Conservation (phyloP, 371 early-diverging fungal species). For the Batrachochytrium dendrobatidis region DNA sequence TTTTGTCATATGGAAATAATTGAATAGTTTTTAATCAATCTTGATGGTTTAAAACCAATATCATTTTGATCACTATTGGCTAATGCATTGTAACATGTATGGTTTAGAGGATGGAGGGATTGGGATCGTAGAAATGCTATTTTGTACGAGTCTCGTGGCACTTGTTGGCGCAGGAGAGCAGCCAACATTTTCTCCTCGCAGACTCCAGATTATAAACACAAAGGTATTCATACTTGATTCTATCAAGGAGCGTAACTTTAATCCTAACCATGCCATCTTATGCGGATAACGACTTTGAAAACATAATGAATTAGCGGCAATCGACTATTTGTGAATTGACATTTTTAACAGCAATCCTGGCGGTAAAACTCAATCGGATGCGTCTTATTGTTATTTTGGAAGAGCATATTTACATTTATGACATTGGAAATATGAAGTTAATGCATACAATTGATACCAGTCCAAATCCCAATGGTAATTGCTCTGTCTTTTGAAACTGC, state of each 20-base stretch:
- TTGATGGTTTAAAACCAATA: too few relatives aligned
- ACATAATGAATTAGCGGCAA: slow-evolving; percentile 57
- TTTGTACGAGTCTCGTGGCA: slow-evolving; percentile 91
- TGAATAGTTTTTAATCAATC: too few relatives aligned
- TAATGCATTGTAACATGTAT: too few relatives aligned
- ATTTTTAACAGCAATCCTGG: slow-evolving; percentile 82
- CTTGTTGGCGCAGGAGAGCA: slow-evolving; percentile 90
- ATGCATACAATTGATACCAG: slow-evolving; percentile 90
- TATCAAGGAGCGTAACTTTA: background rate
- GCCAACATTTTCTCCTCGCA: slow-evolving; percentile 79
- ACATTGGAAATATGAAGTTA: slow-evolving; percentile 93
- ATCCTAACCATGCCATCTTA: background rate
- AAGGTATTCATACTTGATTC: slow-evolving; percentile 55
- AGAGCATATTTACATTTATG: slow-evolving; percentile 55
- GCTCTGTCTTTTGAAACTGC: background rate
- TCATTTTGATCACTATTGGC: too few relatives aligned
- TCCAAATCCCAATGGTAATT: slow-evolving; percentile 75
- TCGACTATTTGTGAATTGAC: slow-evolving; percentile 93
- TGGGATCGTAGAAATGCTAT: slow-evolving; percentile 93
- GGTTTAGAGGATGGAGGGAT: slow-evolving; percentile 60
- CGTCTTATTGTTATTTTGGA: slow-evolving; percentile 87
- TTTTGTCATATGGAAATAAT: too few relatives aligned
- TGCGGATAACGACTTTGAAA: background rate
- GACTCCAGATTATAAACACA: slow-evolving; percentile 90
- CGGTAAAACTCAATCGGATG: slow-evolving; percentile 90